Evolutionary conservation across 2,329 filamentous ascomycete genomes (phyloP), one percentile per base, ranked within the genome.

Genomic region (Rhexocercosporidium sp.): DNA sequence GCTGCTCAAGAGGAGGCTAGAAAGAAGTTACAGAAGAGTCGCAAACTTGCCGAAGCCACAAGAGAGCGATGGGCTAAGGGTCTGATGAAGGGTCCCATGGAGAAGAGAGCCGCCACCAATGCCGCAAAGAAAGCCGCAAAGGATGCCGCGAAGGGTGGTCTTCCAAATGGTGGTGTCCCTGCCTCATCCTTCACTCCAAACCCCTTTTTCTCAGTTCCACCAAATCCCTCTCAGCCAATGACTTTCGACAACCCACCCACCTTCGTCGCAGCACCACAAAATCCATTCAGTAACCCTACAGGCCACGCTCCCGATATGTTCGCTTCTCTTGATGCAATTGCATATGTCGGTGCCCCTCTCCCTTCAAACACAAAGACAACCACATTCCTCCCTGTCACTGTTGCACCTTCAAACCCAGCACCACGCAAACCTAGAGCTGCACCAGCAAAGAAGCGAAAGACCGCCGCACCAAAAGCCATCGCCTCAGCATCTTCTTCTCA

Each of bases 31-130:
- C 63, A 66, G 34, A 70, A 70, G 66, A 68, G 68, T 31, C 53
- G 27, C 20, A 70, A 70, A 34, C 64, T 70, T 9, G 49, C 65
- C 14, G 64, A 41, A 27, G 63, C 68, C 37, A 65, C 68, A 22
- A 64, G 57, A 41, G 62, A 60, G 27, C 85, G 86, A 66, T 89
- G 86, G 86, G 83, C 84, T 56, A 86, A 85, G 34, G 86, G 86
- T 20, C 85, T 85, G 61, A 89, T 89, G 86, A 81, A 82, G 12
- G 82, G 81, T 16, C 86, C 86, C n/a, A 86, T 88, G 59, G 84
- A 85, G 70, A 88, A 88, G 75, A 82, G 86, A 62, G 87, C 87
- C 72, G 85, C 84, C 2, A 89, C 86, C 0, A 82, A 88, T 8
- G 86, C 85, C 1, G 84, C 84, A 2, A 88, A 88, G 76, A 88